Base-by-base conservation (phyloP, 208 protist genomes). In the Sergeia podlipaevii region DNA sequence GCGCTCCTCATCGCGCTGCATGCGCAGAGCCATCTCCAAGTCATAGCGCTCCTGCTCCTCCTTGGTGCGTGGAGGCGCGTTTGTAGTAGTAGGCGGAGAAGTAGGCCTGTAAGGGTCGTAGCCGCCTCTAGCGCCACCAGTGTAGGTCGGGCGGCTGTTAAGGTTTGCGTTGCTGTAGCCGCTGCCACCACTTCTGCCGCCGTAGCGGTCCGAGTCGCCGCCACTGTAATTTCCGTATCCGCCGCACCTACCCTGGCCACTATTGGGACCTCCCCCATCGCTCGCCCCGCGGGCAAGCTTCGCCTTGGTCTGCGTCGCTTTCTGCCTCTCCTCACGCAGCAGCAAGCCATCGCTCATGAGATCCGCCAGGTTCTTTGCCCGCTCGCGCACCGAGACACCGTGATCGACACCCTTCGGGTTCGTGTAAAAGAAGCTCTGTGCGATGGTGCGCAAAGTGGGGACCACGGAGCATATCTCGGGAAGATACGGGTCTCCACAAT, bases 11-110 rank as follows among this genome's bases (percentile, higher is more conserved):
- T 95, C 84, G 15, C 74, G 75, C 71, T 95, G 88, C 73, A 95
- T 70, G 29, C 79, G 72, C 59, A 87, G 50, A 21, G 88, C 88
- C 53, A 91, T 58, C 77, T 92, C 76, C 72, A 89, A 80, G 63
- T 95, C 88, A 47, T 74, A 77, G 27, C 70, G 75, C 71, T 95
- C 88, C 63, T 95, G 88, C 66, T 95, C 77, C 63, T 89, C 83
- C 57, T 71, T 75, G 5, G 74, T 78, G 41, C 70, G 69, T 7
- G 72, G 64, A n/a, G n/a, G n/a, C n/a, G n/a, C n/a, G n/a, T n/a
- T n/a, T n/a, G n/a, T n/a, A n/a, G n/a, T n/a, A n/a, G 59, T 47
- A 21, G 60, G 48, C 20, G 61, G 34, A 10, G 54, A 8, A 36
- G 10, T 18, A 13, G 39, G 11, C 28, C 38, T 49, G 53, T 60